Evolutionary conservation across 345 rosid genomes (phyloP).

Genomic region (Stellera chamaejasme): DNA sequence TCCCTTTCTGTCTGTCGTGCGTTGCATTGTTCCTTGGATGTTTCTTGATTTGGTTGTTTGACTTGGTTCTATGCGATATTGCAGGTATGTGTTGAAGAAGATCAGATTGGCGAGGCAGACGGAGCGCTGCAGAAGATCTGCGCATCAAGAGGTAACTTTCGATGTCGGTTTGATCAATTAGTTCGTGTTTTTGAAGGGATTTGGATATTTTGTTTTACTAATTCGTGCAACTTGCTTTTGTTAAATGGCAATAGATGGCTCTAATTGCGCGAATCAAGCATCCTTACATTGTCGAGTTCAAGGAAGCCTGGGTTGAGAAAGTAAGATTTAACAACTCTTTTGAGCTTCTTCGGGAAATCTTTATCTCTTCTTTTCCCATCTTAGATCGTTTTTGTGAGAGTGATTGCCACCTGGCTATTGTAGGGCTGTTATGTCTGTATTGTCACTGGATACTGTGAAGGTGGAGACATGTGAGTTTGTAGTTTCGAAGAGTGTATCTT

Average conservation of each 20-base stretch:
- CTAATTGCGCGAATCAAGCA: conserved; percentile 86
- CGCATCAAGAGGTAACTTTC: conserved; percentile 81
- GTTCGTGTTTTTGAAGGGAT: background rate
- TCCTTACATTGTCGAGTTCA: conserved; percentile 91
- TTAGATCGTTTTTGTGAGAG: background rate
- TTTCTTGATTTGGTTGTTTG: background rate
- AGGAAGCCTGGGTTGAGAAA: conserved; percentile 99
- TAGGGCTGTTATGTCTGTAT: conserved; percentile 99
- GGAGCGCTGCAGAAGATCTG: conserved; percentile 95
- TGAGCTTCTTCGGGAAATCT: background rate
- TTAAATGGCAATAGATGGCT: conserved; percentile 52
- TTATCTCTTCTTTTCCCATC: background rate
- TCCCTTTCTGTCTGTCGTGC: background rate
- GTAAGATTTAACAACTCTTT: conserved; percentile 27
- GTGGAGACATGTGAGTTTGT: conserved; percentile 95
- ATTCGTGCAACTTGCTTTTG: conserved; percentile 7
- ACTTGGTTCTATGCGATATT: conserved; percentile 7
- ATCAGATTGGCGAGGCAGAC: conserved; percentile 93
- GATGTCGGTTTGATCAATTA: conserved; percentile 3
- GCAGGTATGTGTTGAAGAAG: conserved; percentile 97
- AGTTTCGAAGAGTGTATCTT: conserved; percentile 5
- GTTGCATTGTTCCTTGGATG: background rate
- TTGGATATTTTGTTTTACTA: conserved; percentile 2
- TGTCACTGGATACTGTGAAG: conserved; percentile 98
- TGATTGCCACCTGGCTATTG: conserved; percentile 14